Base-by-base conservation (phyloP, 371 early-diverging fungal genomes). In the Mortierella sp. region DNA sequence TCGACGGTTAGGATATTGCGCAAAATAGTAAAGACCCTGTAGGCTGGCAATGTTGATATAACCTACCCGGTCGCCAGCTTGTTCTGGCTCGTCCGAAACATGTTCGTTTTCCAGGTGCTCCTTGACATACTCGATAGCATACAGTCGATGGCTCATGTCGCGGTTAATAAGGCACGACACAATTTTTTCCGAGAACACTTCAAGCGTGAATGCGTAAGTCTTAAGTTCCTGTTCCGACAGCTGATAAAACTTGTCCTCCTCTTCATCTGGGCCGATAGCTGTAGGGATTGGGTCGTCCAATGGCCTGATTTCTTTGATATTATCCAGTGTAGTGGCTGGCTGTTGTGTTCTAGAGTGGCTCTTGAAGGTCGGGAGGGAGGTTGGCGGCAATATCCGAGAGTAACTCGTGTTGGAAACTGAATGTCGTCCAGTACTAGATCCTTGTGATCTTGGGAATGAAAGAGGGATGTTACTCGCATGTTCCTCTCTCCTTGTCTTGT, bases 141-240 rank as follows among this genome's bases (percentile, higher is more conserved):
- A 73, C 28, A 78, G 71, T 10, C 85, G 81, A 31, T 76, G 75
- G 31, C 76, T 74, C 40, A 85, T 76, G 13, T 85, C 85, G 0
- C 85, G 85, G 69, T 73, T 85, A 5, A 76, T 31, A 31, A 81
- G 75, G 16, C 73, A 78, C 4, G 85, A 75, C 19, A 85, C 70
- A 44, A 85, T 53, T 50, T 69, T 78, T 26, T 48, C 64, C 0
- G 78, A 51, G 53, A 85, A 85, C 14, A 79, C 79, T 37, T 85
- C 76, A 21, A 85, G 79, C 5, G 76, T 82, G 10, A 89, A 78
- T 4, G 82, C 89, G 73, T 88, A 92, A 28, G 90, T 88, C 5
- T 76, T 83, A 10, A 87, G 82, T 72, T 91, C 91, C 54, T 90
- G 89, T 14, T 91, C 92, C 51, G 91, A 88, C 34, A 94, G 79